Evolutionary conservation across 2,329 filamentous ascomycete genomes (phyloP), one percentile per base, ranked within the genome.

Genomic region (Fusarium lateritium): DNA sequence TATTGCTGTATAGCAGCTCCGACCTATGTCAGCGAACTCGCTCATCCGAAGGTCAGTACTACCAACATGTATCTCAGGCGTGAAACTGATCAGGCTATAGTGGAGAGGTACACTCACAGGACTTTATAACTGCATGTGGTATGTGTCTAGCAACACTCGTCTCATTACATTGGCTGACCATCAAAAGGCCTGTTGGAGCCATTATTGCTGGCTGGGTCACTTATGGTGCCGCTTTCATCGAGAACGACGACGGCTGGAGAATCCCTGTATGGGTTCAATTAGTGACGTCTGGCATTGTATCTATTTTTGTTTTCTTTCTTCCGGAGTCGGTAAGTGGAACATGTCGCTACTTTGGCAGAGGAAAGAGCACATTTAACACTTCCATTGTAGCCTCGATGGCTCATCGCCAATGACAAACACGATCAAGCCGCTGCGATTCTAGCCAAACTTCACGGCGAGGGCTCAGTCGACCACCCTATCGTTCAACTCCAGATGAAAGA

Each of bases 121-220:
- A 4, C 76, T 80, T 17, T 82, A 81, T 56, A 82, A 82, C 24
- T 82, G 78, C 75, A 72, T 67, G 75, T 65, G 40, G 64, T 70
- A 38, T 21, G 54, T 50, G 10, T 24, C 4, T 8, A 3, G 3
- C 5, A 3, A 13, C 15, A 11, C 6, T 3, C 7, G 5, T 6
- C 6, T 15, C 4, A 8, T 22, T 2, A 2, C 7, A 3, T 34
- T 17, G 17, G 21, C 43, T 67, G 7, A 67, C 34, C 8, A 6
- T 39, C 3, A 7, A 11, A 7, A 67, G 64, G 69, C 69, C 69
- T 6, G 69, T 71, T 0, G 85, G 85, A 24, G 81, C 82, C 24
- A 89, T 89, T 36, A 79, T 88, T 6, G 85, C 87, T 7, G 83
- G 82, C 7, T 86, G 86, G 73, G 83, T 84, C 7, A 82, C 84